phyloP scores from a whole-genome alignment of 768 basidiomycete species.

The Suillus subalutaceus region DNA sequence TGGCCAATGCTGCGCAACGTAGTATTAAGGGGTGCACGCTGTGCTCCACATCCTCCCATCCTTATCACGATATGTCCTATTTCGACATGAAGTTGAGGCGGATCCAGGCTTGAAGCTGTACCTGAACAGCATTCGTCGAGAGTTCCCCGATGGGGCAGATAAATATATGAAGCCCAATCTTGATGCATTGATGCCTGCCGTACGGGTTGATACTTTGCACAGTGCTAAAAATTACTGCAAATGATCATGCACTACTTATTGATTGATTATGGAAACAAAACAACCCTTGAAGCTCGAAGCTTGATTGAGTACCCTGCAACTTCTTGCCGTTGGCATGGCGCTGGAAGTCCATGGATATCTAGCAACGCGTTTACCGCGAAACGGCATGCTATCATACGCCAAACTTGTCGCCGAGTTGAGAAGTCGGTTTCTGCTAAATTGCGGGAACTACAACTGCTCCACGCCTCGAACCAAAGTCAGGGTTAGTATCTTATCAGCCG shows the following conservation, averaged over 20 bases:
- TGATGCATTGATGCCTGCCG: background rate
- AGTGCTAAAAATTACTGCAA: background rate
- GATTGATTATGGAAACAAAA: background rate
- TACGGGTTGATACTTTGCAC: background rate
- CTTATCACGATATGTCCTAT: background rate
- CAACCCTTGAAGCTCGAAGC: background rate
- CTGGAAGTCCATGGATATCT: background rate
- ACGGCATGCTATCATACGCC: background rate
- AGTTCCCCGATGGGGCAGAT: background rate
- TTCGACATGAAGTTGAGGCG: background rate
- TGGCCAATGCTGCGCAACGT: background rate
- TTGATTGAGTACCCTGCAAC: background rate
- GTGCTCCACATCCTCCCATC: background rate
- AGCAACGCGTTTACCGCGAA: background rate
- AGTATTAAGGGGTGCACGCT: background rate
- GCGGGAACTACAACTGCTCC: background rate
- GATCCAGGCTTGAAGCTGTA: background rate
- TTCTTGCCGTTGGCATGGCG: background rate
- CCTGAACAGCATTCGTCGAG: background rate
- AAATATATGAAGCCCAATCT: background rate
- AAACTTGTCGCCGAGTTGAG: background rate
- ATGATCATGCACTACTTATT: background rate
- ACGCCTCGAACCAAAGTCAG: background rate
- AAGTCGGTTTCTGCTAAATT: background rate
- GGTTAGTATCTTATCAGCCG: background rate